Evolutionary conservation across 345 rosid species (phyloP), one percentile per base, ranked within the genome.

Genomic region (Excoecaria cochinchinensis): DNA sequence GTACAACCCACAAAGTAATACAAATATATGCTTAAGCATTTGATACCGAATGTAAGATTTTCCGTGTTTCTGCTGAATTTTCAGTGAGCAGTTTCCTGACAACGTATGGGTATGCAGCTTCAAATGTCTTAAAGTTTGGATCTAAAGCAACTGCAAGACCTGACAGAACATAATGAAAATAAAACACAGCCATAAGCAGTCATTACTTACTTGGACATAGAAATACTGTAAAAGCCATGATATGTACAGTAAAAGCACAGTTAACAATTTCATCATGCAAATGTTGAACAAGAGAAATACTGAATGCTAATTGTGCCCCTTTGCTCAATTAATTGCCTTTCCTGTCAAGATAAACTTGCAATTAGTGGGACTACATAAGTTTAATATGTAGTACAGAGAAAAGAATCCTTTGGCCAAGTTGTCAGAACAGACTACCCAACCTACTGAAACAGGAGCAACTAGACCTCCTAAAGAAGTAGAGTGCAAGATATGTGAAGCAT

Each of bases 21-120:
- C 13, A 67, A 50, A 15, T 8, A 51, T 15, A 69, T 6, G 57
- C 5, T 48, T 24, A 67, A 76, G 74, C 19, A 77, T 71, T 59
- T 70, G 60, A 65, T 90, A 91, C 97, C 91, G 95, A 90, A 81
- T 95, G 86, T 57, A 95, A 86, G 77, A 92, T 91, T 82, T 84
- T 90, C 84, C 89, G 86, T 46, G 91, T 84, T 77, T 83, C 90
- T 17, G 82, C 81, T 40, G 95, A 88, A 82, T 91, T 92, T 78
- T 91, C 97, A 39, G 91, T 89, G 81, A 95, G 91, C 71, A 95
- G 91, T 76, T 95, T 91, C 81, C 81, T 87, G 74, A 88, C 91
- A 75, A 95, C 99, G 72, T 79, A 95, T 62, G 97, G 99, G 82
- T 95, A 92, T 74, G 97, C 97, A 77, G 94, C 95, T 74, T 92